Base-by-base conservation (phyloP, 108 stramenopile species). In the Poteriospumella lacustris region DNA sequence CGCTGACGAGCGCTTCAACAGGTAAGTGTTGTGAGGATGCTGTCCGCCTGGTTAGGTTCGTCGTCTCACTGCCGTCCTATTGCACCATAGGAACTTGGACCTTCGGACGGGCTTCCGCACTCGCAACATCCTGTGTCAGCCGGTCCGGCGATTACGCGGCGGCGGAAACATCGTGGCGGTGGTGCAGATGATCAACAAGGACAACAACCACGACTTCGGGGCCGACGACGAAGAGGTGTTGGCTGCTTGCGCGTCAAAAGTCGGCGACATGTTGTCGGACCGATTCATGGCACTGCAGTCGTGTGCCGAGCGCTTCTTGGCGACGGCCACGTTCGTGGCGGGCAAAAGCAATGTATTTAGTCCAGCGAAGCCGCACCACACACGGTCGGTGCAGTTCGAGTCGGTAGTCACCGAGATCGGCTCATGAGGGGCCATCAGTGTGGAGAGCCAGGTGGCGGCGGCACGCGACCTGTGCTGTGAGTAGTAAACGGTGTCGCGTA, bases 121-220 rank as follows among this genome's bases (percentile, higher is more conserved):
- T 24, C 26, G 24, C 26, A 73, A 3, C 33, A 38, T 73, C 42
- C 70, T 73, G 36, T 73, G 70, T 73, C 47, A 56, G 31, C 70
- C 70, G 5, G 15, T 73, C 26, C 70, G 70, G 31, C n/a, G 44
- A 36, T 28, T 29, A 26, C 70, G 70, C 5, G 70, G 70, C 42
- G 70, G 70, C 36, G 70, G 70, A 15, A 5, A 36, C 9, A 24
- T 73, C 42, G 5, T 5, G 26, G 70, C n/a, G 28, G 70, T 73
- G 3, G 24, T 73, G 9, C 9, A 73, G 42, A 44, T 73, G 43
- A 73, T 73, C 5, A 73, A 73, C 41, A 73, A 73, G 70, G 36
- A 42, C 15, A 42, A 42, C 36, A 34, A 34, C 3, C 9, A 73
- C 5, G 43, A 9, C 15, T 73, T 73, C 36, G 33, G 31, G 26